Evolutionary conservation across 257 asterid genomes (phyloP).

Genomic region (Osmanthus fragrans): DNA sequence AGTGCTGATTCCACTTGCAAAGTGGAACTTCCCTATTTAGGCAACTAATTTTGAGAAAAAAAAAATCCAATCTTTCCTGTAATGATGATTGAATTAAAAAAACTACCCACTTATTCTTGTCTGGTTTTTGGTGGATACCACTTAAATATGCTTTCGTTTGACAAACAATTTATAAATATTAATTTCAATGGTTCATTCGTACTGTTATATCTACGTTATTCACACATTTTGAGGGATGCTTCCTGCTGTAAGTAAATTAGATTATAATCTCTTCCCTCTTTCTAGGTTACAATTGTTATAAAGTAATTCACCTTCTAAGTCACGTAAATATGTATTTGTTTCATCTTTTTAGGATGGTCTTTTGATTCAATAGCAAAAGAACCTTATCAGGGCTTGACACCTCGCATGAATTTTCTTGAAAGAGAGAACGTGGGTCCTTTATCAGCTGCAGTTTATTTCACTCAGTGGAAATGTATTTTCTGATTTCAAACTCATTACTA

Average conservation of each 20-base stretch:
- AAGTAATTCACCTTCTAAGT: background rate
- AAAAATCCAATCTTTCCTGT: background rate
- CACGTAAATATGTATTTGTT: too few relatives aligned
- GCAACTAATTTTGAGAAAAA: slow-evolving; percentile 10
- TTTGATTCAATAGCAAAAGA: background rate
- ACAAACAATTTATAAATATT: background rate
- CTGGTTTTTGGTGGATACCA: slow-evolving; percentile 17
- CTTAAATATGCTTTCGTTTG: background rate
- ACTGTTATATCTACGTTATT: too few relatives aligned
- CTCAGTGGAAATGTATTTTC: too few relatives aligned
- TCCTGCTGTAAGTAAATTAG: background rate
- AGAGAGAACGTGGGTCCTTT: background rate
- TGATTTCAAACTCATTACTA: background rate
- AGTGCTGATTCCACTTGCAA: slow-evolving; percentile 27
- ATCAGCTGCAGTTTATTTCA: too few relatives aligned
- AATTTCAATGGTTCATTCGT: too few relatives aligned
- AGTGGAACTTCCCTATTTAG: slow-evolving; percentile 41
- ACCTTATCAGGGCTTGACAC: too few relatives aligned
- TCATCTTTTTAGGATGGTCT: background rate
- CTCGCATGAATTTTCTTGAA: background rate
- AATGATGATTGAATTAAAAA: background rate
- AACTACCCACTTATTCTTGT: slow-evolving; percentile 1
- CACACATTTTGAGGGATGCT: background rate
- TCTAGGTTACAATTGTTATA: background rate
- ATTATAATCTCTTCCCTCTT: background rate